A percentile compares a stretch with the other conserved stretches of the same genome.
Evolutionary conservation across 257 asterid genomes (phyloP).

Genomic region (Solanum piurae): DNA sequence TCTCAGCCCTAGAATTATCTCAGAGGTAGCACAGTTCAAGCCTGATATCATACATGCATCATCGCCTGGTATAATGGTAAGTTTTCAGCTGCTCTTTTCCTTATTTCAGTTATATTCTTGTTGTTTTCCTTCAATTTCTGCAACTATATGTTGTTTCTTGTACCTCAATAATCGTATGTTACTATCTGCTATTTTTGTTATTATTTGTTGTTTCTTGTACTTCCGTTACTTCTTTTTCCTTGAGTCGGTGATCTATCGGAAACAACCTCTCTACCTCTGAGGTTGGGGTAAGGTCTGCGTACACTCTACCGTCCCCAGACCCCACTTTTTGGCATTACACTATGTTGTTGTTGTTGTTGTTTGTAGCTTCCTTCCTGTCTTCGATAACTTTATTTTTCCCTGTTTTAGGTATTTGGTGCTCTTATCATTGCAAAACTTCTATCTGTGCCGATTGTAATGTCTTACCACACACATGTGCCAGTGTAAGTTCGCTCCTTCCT

Average conservation of each 20-base stretch:
- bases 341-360: background rate
- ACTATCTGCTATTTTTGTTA: background rate
- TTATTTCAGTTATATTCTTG: background rate
- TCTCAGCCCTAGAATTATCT: slow-evolving; percentile 96
- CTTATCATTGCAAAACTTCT: slow-evolving; percentile 72
- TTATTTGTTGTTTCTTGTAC: background rate
- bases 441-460: slow-evolving; percentile 82
- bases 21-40: slow-evolving; percentile 84
- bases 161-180: background rate
- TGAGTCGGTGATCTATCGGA: background rate
- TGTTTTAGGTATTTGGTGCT: slow-evolving; percentile 80
- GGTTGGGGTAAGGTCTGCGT: background rate
- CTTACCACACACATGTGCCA: slow-evolving; percentile 96
- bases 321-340: background rate
- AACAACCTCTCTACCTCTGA: background rate
- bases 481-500: slow-evolving; percentile 41
- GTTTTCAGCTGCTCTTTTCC: slow-evolving; percentile 2
- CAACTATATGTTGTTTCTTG: background rate
- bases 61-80: slow-evolving; percentile 96
- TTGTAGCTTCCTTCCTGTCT: background rate
- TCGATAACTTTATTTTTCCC: background rate
- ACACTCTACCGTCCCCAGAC: background rate
- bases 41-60: slow-evolving; percentile 98
- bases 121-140: background rate
- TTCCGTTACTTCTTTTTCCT: background rate